Percentiles rank a stretch among this genome's conserved stretches.
Evolutionary conservation across 2,329 filamentous ascomycete species (phyloP).

Genomic region (Monilinia fructigena): DNA sequence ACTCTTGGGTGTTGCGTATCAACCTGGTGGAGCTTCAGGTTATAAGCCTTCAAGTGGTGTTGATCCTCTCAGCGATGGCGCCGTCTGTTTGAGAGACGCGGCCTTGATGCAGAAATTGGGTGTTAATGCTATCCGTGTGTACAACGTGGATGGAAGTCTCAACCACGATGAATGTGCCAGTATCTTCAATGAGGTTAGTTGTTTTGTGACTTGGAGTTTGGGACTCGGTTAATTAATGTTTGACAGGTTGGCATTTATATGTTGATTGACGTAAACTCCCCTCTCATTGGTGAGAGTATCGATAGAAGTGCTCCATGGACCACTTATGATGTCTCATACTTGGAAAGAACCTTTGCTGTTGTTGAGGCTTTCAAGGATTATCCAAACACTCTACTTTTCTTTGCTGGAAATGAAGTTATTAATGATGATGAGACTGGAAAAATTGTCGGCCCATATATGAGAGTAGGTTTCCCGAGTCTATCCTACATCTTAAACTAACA

Average conservation of each 20-base stretch:
- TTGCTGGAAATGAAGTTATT: slow-evolving; percentile 78
- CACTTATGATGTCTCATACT: slow-evolving; percentile 58
- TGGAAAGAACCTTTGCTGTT: slow-evolving; percentile 65
- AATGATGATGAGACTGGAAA: slow-evolving; percentile 60
- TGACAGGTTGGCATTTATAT: slow-evolving; percentile 61
- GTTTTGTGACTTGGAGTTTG: slow-evolving; percentile 28
- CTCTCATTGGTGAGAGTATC: slow-evolving; percentile 57
- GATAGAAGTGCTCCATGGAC: slow-evolving; percentile 55
- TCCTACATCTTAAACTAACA: slow-evolving; percentile 25
- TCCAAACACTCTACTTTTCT: slow-evolving; percentile 69
- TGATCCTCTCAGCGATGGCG: slow-evolving; percentile 60
- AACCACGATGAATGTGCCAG: slow-evolving; percentile 67
- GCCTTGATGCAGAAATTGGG: slow-evolving; percentile 63
- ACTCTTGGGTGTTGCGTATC: slow-evolving; percentile 67
- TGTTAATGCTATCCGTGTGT: slow-evolving; percentile 67
- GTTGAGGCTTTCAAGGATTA: slow-evolving; percentile 67
- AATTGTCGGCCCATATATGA: slow-evolving; percentile 65
- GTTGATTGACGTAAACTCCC: slow-evolving; percentile 68
- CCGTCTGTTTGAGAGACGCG: slow-evolving; percentile 61
- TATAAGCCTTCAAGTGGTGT: slow-evolving; percentile 54
- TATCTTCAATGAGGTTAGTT: slow-evolving; percentile 59
- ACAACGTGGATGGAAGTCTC: slow-evolving; percentile 63
- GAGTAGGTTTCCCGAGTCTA: slow-evolving; percentile 38
- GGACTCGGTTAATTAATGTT: no score
- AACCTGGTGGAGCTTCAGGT: slow-evolving; percentile 63